A percentile compares a stretch with the other conserved stretches of the same genome.
Conservation (phyloP, 352 stramenopile species). For the Elongisporangium senticosum region DNA sequence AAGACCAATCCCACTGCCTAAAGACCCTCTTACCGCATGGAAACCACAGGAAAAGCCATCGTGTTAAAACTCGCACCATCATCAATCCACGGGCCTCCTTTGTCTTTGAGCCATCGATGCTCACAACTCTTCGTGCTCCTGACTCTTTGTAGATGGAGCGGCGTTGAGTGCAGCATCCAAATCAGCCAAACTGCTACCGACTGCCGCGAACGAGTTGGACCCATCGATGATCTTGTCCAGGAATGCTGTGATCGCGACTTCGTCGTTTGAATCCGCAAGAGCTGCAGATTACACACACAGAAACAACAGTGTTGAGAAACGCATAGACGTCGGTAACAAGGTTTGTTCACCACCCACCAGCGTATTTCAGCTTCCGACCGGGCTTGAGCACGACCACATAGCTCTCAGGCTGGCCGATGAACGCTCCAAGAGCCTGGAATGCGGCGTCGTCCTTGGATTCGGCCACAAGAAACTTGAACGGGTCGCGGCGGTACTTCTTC, state of each 20-base stretch:
- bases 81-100: too few relatives aligned
- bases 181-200: conserved; percentile 13
- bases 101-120: too few relatives aligned
- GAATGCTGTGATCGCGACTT: conserved; percentile 34
- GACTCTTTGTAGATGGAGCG: background rate
- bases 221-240: conserved; percentile 64
- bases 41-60: too few relatives aligned
- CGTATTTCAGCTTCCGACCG: conserved; percentile 55
- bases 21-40: too few relatives aligned
- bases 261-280: conserved; percentile 20
- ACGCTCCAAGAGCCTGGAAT: conserved; percentile 34
- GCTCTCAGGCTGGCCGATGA: conserved; percentile 20
- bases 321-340: background rate
- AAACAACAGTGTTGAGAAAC: background rate
- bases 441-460: conserved; percentile 21
- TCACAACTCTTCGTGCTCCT: background rate
- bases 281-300: conserved; percentile 18
- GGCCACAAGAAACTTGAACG: conserved; percentile 52
- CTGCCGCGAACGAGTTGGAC: conserved; percentile 37
- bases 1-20: too few relatives aligned
- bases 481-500: conserved; percentile 75
- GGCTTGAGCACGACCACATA: conserved; percentile 55
- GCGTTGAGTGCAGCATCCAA: conserved; percentile 18
- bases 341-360: conserved; percentile 7
- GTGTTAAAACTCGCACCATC: too few relatives aligned